Conservation (phyloP, 73 alveolate genomes). For the Paramecium caudatum region DNA sequence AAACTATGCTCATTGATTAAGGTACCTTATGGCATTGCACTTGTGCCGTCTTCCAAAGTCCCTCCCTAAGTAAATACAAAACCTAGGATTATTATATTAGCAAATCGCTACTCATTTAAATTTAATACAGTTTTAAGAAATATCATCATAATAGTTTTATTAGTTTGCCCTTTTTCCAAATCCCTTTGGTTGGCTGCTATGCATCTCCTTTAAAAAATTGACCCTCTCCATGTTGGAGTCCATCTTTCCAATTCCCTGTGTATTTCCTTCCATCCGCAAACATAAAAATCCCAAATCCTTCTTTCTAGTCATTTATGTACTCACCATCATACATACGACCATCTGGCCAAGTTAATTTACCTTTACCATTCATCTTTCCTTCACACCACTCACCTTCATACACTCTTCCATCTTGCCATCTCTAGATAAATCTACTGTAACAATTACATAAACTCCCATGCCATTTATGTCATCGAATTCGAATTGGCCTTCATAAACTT, state of each 20-base stretch:
- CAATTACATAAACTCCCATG: constrained; percentile 33
- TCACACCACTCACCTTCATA: constrained; percentile 82
- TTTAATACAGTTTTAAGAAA: not conserved
- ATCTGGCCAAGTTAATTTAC: constrained; percentile 83
- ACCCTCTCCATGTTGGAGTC: constrained; percentile 84
- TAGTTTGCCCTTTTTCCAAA: constrained; percentile 45
- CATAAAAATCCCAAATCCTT: constrained; percentile 80
- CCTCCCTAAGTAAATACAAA: constrained; percentile 39
- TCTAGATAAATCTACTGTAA: constrained; percentile 63
- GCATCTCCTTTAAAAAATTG: not conserved
- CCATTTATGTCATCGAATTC: constrained; percentile 41
- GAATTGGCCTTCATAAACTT: constrained; percentile 58
- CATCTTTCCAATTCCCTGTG: constrained; percentile 83
- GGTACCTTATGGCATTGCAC: constrained; percentile 37
- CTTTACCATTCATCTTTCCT: constrained; percentile 81
- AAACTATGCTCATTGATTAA: constrained; percentile 80
- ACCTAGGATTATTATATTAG: constrained; percentile 46
- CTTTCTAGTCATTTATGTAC: constrained; percentile 74
- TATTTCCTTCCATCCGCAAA: constrained; percentile 80
- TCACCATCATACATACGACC: constrained; percentile 83
- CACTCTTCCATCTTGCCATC: constrained; percentile 82
- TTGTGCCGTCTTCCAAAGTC: constrained; percentile 33
- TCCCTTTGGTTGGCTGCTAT: constrained; percentile 7
- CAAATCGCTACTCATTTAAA: constrained; percentile 51
- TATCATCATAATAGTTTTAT: constrained; percentile 17